phyloP scores from a whole-genome alignment of 768 basidiomycete species.

The Naematelia encephala region DNA sequence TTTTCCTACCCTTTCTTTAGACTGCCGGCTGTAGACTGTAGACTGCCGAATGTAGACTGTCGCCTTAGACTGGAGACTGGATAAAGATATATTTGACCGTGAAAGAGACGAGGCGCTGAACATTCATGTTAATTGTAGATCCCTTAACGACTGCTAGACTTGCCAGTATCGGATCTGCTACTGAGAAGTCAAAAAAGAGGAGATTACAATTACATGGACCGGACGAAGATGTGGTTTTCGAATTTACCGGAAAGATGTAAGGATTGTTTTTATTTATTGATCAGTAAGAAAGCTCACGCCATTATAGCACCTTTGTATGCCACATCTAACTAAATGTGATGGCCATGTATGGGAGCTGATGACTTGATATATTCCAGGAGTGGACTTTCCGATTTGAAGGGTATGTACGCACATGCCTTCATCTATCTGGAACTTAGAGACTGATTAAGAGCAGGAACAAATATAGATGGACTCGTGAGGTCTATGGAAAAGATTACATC shows the following conservation, averaged over 20 bases:
- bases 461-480: constrained; percentile 37
- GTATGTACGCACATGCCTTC: constrained; percentile 15
- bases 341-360: too few relatives aligned
- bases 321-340: too few relatives aligned
- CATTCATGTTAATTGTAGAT: too few relatives aligned
- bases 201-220: constrained; percentile 46
- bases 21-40: too few relatives aligned
- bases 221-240: constrained; percentile 43
- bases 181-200: constrained; percentile 37
- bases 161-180: constrained; percentile 29
- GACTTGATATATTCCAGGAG: constrained; percentile 41
- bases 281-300: too few relatives aligned
- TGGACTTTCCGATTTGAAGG: constrained; percentile 48
- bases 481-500: constrained; percentile 43
- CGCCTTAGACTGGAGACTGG: too few relatives aligned
- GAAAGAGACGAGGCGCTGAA: too few relatives aligned
- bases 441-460: constrained; percentile 30
- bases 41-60: too few relatives aligned
- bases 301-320: neutral
- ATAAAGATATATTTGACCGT: too few relatives aligned
- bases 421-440: too few relatives aligned
- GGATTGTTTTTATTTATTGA: constrained; percentile 11
- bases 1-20: neutral
- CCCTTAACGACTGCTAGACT: constrained; percentile 39
- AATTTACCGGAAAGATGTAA: constrained; percentile 44